Evolutionary conservation across 805 yeast genomes (phyloP).

Genomic region (Candida pseudoglaebosa): DNA sequence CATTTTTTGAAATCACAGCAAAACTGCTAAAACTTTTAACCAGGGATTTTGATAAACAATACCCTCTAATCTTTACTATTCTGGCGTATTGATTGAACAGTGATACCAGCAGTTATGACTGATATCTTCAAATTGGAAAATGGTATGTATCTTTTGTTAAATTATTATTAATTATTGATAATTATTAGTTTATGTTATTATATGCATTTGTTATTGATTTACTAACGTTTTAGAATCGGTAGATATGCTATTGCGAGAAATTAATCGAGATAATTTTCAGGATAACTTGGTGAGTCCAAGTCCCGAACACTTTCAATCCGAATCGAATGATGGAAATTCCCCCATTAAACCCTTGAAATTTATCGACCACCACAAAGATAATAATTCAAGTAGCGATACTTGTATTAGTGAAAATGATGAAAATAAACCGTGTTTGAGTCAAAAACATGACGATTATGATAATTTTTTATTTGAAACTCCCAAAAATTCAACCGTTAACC

Average conservation of each 20-base stretch:
- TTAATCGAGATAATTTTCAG: slow-evolving; percentile 13
- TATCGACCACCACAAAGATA: slow-evolving; percentile 20
- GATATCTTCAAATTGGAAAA: slow-evolving; percentile 25
- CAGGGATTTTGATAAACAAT: not conserved
- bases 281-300: not conserved
- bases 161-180: too few species aligned
- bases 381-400: slow-evolving; percentile 40
- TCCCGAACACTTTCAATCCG: slow-evolving; percentile 5
- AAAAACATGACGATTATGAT: slow-evolving; percentile 14
- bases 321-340: slow-evolving; percentile 17
- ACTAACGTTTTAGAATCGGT: slow-evolving; percentile 20
- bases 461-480: slow-evolving; percentile 26
- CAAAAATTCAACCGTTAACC: slow-evolving; percentile 16
- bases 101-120: not conserved
- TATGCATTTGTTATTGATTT: not conserved
- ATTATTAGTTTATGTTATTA: not conserved
- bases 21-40: not conserved
- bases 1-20: not conserved
- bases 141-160: slow-evolving; percentile 17
- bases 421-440: slow-evolving; percentile 10
- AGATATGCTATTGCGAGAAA: slow-evolving; percentile 25
- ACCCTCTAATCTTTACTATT: not conserved
- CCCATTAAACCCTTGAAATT: slow-evolving; percentile 34
- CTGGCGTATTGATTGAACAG: not conserved
- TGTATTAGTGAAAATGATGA: slow-evolving; percentile 31